Evolutionary conservation across 2,329 filamentous ascomycete species (phyloP).

Genomic region (Sphaceloma murrayae): DNA sequence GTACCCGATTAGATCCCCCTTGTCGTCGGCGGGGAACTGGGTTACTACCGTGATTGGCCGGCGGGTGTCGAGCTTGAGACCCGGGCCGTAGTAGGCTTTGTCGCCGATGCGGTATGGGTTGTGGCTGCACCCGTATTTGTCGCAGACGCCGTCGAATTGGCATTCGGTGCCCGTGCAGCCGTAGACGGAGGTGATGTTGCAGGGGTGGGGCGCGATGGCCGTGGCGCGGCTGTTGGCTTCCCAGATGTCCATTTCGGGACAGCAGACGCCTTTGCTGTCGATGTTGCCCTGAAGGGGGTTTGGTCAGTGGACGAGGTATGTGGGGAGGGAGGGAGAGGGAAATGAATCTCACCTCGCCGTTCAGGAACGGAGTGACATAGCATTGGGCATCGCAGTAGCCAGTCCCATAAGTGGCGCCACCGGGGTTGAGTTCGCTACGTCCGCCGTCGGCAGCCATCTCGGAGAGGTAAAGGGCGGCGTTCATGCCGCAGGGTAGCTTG

Average conservation of each 20-base stretch:
- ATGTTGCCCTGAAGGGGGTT: slow-evolving; percentile 17
- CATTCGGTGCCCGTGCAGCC: slow-evolving; percentile 42
- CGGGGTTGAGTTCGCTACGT: slow-evolving; percentile 34
- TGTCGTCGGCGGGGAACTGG: slow-evolving; percentile 49
- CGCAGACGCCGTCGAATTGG: slow-evolving; percentile 54
- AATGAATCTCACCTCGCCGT: slow-evolving; percentile 17
- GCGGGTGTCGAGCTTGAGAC: slow-evolving; percentile 51
- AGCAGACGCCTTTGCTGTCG: slow-evolving; percentile 47
- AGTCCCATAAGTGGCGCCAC: slow-evolving; percentile 49
- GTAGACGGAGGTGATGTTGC: slow-evolving; percentile 42
- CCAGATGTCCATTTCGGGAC: slow-evolving; percentile 61
- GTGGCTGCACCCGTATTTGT: slow-evolving; percentile 54
- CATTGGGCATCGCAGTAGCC: slow-evolving; percentile 46
- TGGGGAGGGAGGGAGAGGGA: not conserved
- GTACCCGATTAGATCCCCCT: slow-evolving; percentile 50
- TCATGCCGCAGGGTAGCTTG: slow-evolving; percentile 57
- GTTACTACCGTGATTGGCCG: slow-evolving; percentile 56
- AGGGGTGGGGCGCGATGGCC: slow-evolving; percentile 58
- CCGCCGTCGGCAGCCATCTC: slow-evolving; percentile 56
- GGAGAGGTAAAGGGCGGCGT: slow-evolving; percentile 60
- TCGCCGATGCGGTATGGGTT: slow-evolving; percentile 59
- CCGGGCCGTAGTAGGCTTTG: slow-evolving; percentile 52
- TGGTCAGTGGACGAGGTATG: slow-evolving; percentile 14
- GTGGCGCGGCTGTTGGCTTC: slow-evolving; percentile 59
- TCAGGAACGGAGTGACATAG: slow-evolving; percentile 28